A percentile compares a stretch with the other conserved stretches of the same genome.
Evolutionary conservation across 768 basidiomycete species (phyloP).

Genomic region (Termitomyces heimii): DNA sequence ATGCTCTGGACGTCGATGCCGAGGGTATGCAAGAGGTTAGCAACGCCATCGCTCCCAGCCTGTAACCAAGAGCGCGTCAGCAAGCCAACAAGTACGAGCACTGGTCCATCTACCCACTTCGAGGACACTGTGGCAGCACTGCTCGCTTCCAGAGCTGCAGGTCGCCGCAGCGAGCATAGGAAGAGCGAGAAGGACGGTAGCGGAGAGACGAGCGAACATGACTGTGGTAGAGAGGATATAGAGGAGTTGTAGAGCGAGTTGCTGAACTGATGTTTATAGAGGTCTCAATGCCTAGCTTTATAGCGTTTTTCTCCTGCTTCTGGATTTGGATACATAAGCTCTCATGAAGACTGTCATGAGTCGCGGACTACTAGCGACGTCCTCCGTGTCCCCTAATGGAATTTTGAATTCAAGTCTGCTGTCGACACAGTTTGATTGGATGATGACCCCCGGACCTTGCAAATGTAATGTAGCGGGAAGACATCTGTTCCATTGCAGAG

Average conservation of each 20-base stretch:
- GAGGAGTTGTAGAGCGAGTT: neutral
- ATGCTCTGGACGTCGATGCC: neutral
- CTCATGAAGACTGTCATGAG: neutral
- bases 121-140: neutral
- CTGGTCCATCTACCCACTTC: neutral
- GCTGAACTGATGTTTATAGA: neutral
- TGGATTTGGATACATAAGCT: neutral
- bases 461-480: neutral
- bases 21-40: neutral
- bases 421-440: neutral
- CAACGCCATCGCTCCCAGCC: neutral
- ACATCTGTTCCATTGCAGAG: neutral
- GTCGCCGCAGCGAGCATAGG: constrained; percentile 1
- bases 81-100: neutral
- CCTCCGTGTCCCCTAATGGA: neutral
- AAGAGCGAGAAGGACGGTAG: constrained; percentile 1
- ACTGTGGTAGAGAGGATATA: neutral
- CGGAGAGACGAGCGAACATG: constrained; percentile 5
- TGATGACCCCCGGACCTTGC: neutral
- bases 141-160: neutral
- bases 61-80: neutral
- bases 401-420: neutral
- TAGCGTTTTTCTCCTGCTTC: neutral
- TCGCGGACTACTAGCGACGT: too few species aligned
- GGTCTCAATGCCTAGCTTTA: neutral